Base-by-base conservation (phyloP, 257 asterid species). In the Osmanthus fragrans region DNA sequence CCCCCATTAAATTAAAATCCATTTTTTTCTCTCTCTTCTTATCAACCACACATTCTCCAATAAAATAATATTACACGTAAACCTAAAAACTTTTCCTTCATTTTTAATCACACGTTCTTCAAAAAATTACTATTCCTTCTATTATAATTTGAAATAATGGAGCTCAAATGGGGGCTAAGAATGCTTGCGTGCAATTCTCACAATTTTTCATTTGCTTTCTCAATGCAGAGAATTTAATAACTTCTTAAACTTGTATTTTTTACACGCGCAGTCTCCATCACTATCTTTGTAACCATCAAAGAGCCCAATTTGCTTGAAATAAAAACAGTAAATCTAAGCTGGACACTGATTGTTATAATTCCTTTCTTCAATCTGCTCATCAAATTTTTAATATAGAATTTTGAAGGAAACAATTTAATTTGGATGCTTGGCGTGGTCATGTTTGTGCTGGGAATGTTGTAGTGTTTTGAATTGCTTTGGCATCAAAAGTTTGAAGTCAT, bases 161-260 rank as follows among this genome's bases (percentile, higher is more conserved):
- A n/a, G n/a, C n/a, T n/a, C n/a, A n/a, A n/a, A n/a, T n/a, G n/a
- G n/a, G n/a, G n/a, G n/a, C n/a, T n/a, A n/a, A 74, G 72, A 70
- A 51, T 39, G 47, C 21, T 75, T 21, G 63, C 16, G 5, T 21
- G 69, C 74, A 21, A 37, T 49, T n/a, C 68, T 51, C 73, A 77
- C 70, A 37, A 72, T 51, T 63, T 73, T 75, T 78, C 5, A 27
- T 56, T n/a, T 27, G 76, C 73, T 30, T 67, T 63, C 33, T 42
- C 64, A 51, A 32, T 34, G 66, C 29, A 64, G 49, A 70, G 73
- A 32, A 16, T 15, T 39, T 18, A 19, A 54, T 29, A 13, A 37
- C 37, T 70, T 10, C 15, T 39, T 69, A n/a, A 51, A 23, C 71
- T 58, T 77, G 65, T 32, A 18, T 15, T 15, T 15, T 47, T 47